Evolutionary conservation across 2,329 filamentous ascomycete genomes (phyloP).

Genomic region (Sporothrix brasiliensis): DNA sequence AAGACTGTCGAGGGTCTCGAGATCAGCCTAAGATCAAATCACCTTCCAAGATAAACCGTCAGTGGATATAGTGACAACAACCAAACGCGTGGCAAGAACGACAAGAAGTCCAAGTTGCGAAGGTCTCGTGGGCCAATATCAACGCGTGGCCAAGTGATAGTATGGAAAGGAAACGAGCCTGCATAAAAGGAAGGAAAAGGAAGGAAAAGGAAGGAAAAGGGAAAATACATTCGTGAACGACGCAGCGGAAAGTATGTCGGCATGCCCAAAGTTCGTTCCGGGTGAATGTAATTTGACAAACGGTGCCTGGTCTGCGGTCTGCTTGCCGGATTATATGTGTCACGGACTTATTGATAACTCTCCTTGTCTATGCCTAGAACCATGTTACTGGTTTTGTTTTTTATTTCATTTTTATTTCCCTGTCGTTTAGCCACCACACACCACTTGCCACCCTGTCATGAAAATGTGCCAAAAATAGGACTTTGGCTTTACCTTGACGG

Average conservation of each 20-base stretch:
- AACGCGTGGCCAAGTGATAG: neutral
- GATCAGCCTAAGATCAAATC: slow-evolving; percentile 9
- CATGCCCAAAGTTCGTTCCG: neutral
- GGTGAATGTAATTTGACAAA: neutral
- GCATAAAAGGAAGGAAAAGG: neutral
- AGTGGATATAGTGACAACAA: neutral
- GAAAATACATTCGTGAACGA: neutral
- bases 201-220: neutral
- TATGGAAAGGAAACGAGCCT: neutral
- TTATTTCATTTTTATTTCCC: neutral
- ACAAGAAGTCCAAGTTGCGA: neutral
- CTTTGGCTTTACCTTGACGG: too few relatives aligned
- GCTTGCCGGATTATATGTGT: neutral
- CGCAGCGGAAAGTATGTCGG: neutral
- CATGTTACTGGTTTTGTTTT: neutral
- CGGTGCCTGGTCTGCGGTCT: neutral
- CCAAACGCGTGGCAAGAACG: neutral
- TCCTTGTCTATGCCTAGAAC: neutral
- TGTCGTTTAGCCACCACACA: neutral
- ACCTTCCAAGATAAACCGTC: neutral
- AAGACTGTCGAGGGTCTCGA: neutral
- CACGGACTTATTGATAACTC: neutral
- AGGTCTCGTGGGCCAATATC: neutral
- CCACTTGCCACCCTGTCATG: neutral
- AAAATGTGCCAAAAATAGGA: neutral